These are phyloP conservation scores for Pachysandra terminalis DNA, from an alignment of 164 flowering plant species.

Conservation along the genomic window DNA sequence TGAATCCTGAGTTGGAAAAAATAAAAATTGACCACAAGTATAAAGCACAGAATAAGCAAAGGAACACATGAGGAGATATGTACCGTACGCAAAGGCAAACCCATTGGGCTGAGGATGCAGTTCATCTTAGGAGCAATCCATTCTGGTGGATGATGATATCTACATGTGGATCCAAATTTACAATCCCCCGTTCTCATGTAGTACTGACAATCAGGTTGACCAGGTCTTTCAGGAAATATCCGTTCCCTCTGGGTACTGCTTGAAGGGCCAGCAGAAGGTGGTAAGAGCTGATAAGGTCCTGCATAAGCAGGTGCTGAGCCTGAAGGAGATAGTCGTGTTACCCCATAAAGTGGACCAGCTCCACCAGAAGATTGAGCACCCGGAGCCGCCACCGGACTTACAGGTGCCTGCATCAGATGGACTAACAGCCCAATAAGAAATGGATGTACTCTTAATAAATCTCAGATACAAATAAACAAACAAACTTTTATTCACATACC, in stretches of 20 bases:
- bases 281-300: slow-evolving; percentile 42
- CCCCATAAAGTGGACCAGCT: slow-evolving; percentile 49
- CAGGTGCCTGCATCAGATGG: slow-evolving; percentile 47
- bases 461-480: not conserved
- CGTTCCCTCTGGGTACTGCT: slow-evolving; percentile 57
- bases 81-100: slow-evolving; percentile 92
- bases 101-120: slow-evolving; percentile 54
- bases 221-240: slow-evolving; percentile 82
- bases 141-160: slow-evolving; percentile 85
- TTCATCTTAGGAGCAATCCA: slow-evolving; percentile 36
- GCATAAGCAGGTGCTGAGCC: slow-evolving; percentile 63
- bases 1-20: not conserved
- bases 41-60: not conserved
- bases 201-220: slow-evolving; percentile 84
- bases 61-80: slow-evolving; percentile 12
- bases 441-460: not conserved
- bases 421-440: slow-evolving; percentile 1
- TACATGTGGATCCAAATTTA: slow-evolving; percentile 87
- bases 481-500: slow-evolving; percentile 36
- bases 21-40: not conserved
- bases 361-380: slow-evolving; percentile 50
- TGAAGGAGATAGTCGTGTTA: slow-evolving; percentile 64
- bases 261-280: slow-evolving; percentile 46
- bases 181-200: slow-evolving; percentile 93
- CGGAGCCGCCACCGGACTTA: slow-evolving; percentile 52